Conservation (phyloP, 495 filamentous ascomycete species). For the Penicillium bovifimosum region DNA sequence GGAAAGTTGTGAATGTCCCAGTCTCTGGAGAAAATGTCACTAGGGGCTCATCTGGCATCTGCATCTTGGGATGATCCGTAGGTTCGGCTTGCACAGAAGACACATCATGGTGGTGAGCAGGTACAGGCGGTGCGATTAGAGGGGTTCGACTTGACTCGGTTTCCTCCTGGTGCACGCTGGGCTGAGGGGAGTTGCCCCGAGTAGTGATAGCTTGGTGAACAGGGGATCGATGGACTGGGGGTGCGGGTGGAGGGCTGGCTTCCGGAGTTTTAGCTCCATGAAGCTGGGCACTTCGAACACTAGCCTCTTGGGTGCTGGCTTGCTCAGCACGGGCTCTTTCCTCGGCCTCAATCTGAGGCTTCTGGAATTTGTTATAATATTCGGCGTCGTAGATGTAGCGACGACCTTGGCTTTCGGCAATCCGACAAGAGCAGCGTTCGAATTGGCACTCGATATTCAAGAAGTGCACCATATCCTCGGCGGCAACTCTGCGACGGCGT, state of each 20-base stretch:
- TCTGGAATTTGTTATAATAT: conserved; percentile 22
- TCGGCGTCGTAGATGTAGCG: conserved; percentile 47
- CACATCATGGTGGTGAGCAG: conserved; percentile 8
- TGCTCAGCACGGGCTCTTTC: conserved; percentile 2
- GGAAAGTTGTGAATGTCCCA: conserved; percentile 45
- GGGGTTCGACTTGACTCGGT: conserved; percentile 17
- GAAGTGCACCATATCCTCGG: conserved; percentile 72
- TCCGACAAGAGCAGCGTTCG: conserved; percentile 60
- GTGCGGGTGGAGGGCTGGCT: not conserved
- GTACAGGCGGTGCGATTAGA: conserved; percentile 14
- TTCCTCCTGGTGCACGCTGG: not conserved
- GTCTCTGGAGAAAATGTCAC: conserved; percentile 46
- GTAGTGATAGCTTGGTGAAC: not conserved
- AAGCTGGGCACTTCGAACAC: not conserved
- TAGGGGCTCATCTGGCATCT: conserved; percentile 30
- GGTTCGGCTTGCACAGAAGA: conserved; percentile 21
- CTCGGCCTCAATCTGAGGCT: conserved; percentile 18
- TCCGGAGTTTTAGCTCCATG: not conserved
- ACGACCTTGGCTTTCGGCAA: conserved; percentile 46
- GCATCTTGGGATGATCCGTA: conserved; percentile 24
- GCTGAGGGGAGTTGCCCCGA: not conserved
- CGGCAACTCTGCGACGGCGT: conserved; percentile 57
- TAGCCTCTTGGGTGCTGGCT: not conserved
- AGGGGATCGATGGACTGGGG: conserved; percentile 1
- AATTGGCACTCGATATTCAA: conserved; percentile 77